A percentile compares a stretch with the other conserved stretches of the same genome.
Conservation (phyloP, 2,329 filamentous ascomycete species). For the Nigrograna mackinnonii region DNA sequence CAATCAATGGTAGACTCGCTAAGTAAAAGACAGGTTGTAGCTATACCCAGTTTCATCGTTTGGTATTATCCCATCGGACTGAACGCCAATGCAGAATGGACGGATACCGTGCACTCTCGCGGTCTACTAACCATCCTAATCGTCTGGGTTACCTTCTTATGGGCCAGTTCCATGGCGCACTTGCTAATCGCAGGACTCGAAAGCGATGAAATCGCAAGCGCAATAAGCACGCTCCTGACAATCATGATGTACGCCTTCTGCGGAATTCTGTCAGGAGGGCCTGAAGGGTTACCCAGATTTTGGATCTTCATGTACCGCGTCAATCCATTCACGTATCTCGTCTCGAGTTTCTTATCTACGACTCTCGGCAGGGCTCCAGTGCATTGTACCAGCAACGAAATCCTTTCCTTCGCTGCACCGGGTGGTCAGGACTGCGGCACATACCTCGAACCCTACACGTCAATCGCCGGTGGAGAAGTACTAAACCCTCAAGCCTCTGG, state of each 20-base stretch:
- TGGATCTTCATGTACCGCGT: conserved; percentile 16
- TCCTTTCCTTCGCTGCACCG: conserved; percentile 42
- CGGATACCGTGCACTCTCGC: conserved; percentile 59
- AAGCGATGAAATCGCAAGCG: conserved; percentile 3
- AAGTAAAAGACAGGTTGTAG: conserved; percentile 54
- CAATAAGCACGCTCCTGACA: conserved; percentile 3
- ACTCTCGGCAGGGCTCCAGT: conserved; percentile 52
- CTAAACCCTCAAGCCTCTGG: conserved; percentile 32
- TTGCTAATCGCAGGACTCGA: conserved; percentile 7
- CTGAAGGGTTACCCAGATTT: conserved; percentile 7
- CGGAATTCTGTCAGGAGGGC: conserved; percentile 10
- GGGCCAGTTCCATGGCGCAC: conserved; percentile 5
- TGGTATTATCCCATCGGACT: conserved; percentile 69
- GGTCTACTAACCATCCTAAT: conserved; percentile 56
- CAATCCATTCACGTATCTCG: conserved; percentile 9
- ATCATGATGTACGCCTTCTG: conserved; percentile 12
- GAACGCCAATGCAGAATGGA: conserved; percentile 65
- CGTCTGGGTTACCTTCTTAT: conserved; percentile 7
- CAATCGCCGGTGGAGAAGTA: conserved; percentile 44
- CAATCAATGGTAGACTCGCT: not conserved
- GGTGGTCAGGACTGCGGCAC: conserved; percentile 40
- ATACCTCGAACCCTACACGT: conserved; percentile 51
- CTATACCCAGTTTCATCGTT: conserved; percentile 54
- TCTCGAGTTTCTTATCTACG: conserved; percentile 37
- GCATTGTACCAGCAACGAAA: conserved; percentile 50